phyloP scores from a whole-genome alignment of 495 filamentous ascomycete genomes.

The Monascus purpureus region DNA sequence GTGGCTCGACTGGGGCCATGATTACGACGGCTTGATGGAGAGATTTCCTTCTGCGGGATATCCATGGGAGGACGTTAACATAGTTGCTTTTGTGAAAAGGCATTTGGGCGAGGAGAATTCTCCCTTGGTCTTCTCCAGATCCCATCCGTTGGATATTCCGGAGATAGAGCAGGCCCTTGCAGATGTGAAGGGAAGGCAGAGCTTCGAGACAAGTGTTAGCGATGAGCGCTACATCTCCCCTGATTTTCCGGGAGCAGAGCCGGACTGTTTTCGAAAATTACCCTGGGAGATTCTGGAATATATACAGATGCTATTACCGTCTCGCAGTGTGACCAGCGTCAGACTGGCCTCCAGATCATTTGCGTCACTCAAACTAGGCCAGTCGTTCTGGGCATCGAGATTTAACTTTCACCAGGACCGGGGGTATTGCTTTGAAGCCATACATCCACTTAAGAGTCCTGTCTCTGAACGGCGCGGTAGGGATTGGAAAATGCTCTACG shows the following conservation, averaged over 20 bases:
- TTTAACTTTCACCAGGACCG: conserved; percentile 1
- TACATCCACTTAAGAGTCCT: background rate
- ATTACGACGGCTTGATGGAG: conserved; percentile 3
- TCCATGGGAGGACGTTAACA: conserved; percentile 4
- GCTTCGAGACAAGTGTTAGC: background rate
- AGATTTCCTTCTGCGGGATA: conserved; percentile 1
- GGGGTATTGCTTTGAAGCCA: conserved; percentile 3
- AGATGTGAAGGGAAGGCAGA: background rate
- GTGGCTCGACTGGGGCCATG: conserved; percentile 5
- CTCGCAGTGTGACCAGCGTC: conserved; percentile 1
- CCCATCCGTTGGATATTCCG: conserved; percentile 1
- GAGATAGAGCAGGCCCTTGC: background rate
- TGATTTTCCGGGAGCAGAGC: background rate
- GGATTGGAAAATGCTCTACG: conserved; percentile 4
- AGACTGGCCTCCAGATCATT: conserved; percentile 3
- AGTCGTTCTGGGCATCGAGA: conserved; percentile 4
- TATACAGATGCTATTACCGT: conserved; percentile 1
- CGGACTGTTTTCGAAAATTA: background rate
- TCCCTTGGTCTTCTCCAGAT: background rate
- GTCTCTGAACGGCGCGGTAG: background rate
- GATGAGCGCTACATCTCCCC: background rate
- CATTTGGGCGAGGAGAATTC: conserved; percentile 1
- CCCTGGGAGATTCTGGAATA: conserved; percentile 4
- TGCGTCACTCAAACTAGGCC: conserved; percentile 1
- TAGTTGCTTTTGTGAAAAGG: background rate